Percentiles rank a stretch among this genome's conserved stretches.
phyloP scores from a whole-genome alignment of 352 stramenopile species.

The Phytophthora uliginosa region DNA sequence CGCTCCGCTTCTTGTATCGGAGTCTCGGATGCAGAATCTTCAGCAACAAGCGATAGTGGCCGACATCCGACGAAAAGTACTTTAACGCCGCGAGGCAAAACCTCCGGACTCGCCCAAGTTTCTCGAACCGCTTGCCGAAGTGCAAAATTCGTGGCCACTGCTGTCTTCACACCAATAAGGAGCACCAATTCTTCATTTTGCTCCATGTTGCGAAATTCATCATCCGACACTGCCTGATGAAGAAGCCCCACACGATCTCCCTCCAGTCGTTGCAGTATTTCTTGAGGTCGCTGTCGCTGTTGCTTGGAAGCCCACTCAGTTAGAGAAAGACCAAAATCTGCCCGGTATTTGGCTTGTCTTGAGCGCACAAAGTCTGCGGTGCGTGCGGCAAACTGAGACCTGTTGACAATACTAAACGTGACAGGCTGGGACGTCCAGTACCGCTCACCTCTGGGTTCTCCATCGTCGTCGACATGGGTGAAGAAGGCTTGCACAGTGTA shows the following conservation, averaged over 20 bases:
- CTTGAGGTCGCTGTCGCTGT: background rate
- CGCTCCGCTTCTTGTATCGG: background rate
- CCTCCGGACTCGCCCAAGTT: conserved; percentile 32
- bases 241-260: background rate
- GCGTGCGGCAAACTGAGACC: background rate
- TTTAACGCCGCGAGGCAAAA: conserved; percentile 2
- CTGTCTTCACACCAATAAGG: conserved; percentile 41
- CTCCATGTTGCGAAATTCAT: background rate
- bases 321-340: background rate
- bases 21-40: background rate
- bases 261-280: background rate
- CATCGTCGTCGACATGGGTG: background rate
- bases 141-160: conserved; percentile 25
- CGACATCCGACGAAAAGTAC: conserved; percentile 39
- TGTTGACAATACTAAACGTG: background rate
- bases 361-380: background rate
- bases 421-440: background rate
- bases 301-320: background rate
- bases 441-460: background rate
- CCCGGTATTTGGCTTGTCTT: background rate
- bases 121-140: conserved; percentile 44
- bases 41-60: background rate
- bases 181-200: conserved; percentile 21
- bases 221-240: background rate
- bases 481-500: conserved; percentile 9